Base-by-base conservation (phyloP, 805 yeast genomes). In the Kodamaea neixiangensis region DNA sequence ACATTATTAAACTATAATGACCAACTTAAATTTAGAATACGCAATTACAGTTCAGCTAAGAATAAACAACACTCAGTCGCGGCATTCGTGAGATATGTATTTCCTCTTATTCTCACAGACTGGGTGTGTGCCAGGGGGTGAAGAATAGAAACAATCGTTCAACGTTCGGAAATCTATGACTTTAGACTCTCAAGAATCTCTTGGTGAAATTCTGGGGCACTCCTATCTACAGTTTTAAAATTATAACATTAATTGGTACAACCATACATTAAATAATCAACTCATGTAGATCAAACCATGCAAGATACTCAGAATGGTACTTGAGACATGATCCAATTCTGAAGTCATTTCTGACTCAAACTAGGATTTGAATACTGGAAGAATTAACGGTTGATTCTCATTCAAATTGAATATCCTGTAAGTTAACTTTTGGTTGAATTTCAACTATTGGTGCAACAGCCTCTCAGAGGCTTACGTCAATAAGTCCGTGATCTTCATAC, bases 401-500 rank as follows among this genome's bases (percentile, higher is more conserved):
- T 25, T 25, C 31, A 25, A 25, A 25, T 9, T 25, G 31, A 25
- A 25, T 7, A 25, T 25, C 11, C 31, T 10, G 31, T 25, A 7
- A 25, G 31, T 25, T 9, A 25, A 25, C 31, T 25, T 25, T 25
- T 25, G 10, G 31, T 25, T 25, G 10, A 25, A 25, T 5, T 25
- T 25, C 31, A 25, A 25, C 31, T 25, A 25, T 25, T 25, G 29
- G 29, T 22, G 31, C 10, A 10, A 13, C 11, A 25, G 11, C 31
- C 31, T 7, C 31, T 9, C 31, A 25, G 31, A 25, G 31, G 31
- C 10, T 25, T 48, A 54, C 3, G 55, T 54, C 41, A 68, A 61
- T 54, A 69, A 64, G 51, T 69, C 72, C 50, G 64, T 58, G 34
- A 69, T 68, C 56, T 57, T 64, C 57, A 68, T 66, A 52, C 68